Conservation (phyloP, 768 basidiomycete genomes). For the Ramaria rubella region DNA sequence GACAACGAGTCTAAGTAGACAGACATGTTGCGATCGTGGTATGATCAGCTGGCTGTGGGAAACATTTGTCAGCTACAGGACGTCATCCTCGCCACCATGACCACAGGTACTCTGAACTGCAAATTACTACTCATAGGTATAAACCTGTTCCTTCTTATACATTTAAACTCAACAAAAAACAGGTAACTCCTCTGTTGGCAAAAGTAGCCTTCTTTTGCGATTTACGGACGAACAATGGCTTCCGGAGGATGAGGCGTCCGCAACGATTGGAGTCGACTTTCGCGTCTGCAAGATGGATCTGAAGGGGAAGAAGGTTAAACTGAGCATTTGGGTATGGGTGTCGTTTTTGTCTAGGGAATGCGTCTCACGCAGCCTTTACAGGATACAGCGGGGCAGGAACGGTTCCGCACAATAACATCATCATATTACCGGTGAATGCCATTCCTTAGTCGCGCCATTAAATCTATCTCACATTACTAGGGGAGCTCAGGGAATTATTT, state of each 20-base stretch:
- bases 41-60: neutral
- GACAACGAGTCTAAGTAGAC: neutral
- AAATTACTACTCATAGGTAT: slow-evolving; percentile 12
- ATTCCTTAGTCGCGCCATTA: slow-evolving; percentile 26
- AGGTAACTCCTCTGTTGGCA: slow-evolving; percentile 87
- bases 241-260: slow-evolving; percentile 81
- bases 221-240: slow-evolving; percentile 97
- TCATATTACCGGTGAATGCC: slow-evolving; percentile 76
- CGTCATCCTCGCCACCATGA: slow-evolving; percentile 5
- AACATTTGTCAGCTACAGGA: neutral
- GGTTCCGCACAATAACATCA: slow-evolving; percentile 91
- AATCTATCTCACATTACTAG: neutral
- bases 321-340: slow-evolving; percentile 90
- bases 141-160: neutral
- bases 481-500: slow-evolving; percentile 76
- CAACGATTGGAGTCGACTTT: slow-evolving; percentile 83
- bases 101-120: slow-evolving; percentile 9
- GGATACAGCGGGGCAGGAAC: slow-evolving; percentile 97
- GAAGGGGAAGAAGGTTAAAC: slow-evolving; percentile 77
- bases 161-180: neutral
- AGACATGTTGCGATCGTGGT: neutral
- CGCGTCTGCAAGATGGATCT: slow-evolving; percentile 77
- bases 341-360: neutral
- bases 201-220: slow-evolving; percentile 84
- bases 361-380: slow-evolving; percentile 24